phyloP scores from a whole-genome alignment of 768 basidiomycete species.

The Imleria badia region DNA sequence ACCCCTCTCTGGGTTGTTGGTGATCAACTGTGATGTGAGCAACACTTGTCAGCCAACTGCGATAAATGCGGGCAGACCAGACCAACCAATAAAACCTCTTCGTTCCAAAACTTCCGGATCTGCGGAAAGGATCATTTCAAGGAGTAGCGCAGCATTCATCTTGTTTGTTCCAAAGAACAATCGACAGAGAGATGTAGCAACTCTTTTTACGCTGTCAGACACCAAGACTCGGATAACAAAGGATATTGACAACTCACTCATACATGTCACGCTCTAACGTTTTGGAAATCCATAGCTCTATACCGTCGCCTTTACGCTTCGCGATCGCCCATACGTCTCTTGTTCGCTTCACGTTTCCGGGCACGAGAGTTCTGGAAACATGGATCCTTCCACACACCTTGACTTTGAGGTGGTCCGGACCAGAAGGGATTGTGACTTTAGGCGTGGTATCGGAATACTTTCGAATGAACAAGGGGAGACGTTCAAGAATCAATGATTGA shows the following conservation, averaged over 20 bases:
- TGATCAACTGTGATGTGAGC: slow-evolving; percentile 61
- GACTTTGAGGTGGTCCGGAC: slow-evolving; percentile 60
- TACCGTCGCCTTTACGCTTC: slow-evolving; percentile 43
- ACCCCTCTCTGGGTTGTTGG: slow-evolving; percentile 28
- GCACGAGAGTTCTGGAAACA: slow-evolving; percentile 56
- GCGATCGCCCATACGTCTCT: slow-evolving; percentile 72
- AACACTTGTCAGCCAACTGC: neutral
- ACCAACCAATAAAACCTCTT: slow-evolving; percentile 76
- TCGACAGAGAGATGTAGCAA: slow-evolving; percentile 77
- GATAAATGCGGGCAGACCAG: neutral
- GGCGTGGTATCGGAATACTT: slow-evolving; percentile 68
- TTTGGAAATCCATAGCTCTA: slow-evolving; percentile 69
- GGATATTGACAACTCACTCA: slow-evolving; percentile 56
- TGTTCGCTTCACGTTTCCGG: slow-evolving; percentile 46
- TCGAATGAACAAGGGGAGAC: slow-evolving; percentile 84
- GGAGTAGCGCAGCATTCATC: slow-evolving; percentile 78
- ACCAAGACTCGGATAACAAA: neutral
- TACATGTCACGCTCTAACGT: slow-evolving; percentile 78
- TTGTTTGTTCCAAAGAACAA: slow-evolving; percentile 71
- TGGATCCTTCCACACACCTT: slow-evolving; percentile 59
- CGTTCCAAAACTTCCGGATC: slow-evolving; percentile 74
- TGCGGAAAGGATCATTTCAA: slow-evolving; percentile 88
- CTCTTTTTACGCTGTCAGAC: slow-evolving; percentile 40
- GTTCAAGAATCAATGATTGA: slow-evolving; percentile 65
- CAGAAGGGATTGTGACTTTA: slow-evolving; percentile 51